Conservation (phyloP, 2,329 filamentous ascomycete species). For the Huntiella savannae region DNA sequence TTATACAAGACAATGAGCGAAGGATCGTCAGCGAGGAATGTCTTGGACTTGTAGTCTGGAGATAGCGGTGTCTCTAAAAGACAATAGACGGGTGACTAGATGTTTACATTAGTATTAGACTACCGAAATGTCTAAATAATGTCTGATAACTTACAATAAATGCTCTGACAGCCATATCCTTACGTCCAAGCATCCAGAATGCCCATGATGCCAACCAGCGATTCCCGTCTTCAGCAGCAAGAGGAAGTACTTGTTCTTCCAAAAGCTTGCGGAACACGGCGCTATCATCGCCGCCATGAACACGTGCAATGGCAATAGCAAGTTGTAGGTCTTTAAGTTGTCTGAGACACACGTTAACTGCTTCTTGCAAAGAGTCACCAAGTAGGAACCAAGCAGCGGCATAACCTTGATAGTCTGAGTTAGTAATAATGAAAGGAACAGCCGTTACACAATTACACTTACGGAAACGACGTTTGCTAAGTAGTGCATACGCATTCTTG, state of each 20-base stretch:
- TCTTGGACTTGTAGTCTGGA: slow-evolving; percentile 52
- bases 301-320: slow-evolving; percentile 68
- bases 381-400: slow-evolving; percentile 91
- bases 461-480: slow-evolving; percentile 80
- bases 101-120: neutral
- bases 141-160: slow-evolving; percentile 43
- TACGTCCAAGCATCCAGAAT: slow-evolving; percentile 72
- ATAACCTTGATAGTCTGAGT: slow-evolving; percentile 42
- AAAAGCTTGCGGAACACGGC: slow-evolving; percentile 55
- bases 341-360: slow-evolving; percentile 68
- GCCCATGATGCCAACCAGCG: slow-evolving; percentile 92
- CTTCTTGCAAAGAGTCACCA: slow-evolving; percentile 67
- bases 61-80: slow-evolving; percentile 50
- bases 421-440: neutral
- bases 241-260: slow-evolving; percentile 56
- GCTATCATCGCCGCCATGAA: slow-evolving; percentile 72
- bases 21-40: slow-evolving; percentile 80
- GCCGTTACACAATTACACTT: slow-evolving; percentile 15
- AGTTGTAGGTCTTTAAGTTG: slow-evolving; percentile 80
- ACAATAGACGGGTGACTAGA: slow-evolving; percentile 55
- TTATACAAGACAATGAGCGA: slow-evolving; percentile 73
- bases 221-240: slow-evolving; percentile 66
- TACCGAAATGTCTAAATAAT: too few species aligned
- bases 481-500: slow-evolving; percentile 90
- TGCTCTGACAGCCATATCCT: slow-evolving; percentile 67